Evolutionary conservation across 306 rosid species (phyloP).

Genomic region (Mimosa bimucronata): DNA sequence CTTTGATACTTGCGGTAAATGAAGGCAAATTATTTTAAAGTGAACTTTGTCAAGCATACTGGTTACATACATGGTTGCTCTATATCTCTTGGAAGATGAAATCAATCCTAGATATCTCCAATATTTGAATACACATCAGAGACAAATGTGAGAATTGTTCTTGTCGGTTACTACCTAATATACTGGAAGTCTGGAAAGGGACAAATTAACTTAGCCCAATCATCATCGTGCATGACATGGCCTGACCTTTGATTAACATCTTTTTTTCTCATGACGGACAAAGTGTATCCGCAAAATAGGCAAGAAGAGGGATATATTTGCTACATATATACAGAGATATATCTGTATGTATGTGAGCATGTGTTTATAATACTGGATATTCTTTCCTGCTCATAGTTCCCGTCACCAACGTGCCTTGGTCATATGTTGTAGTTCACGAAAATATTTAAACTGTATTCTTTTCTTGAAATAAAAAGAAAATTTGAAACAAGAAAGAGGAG

Average conservation of each 20-base stretch:
- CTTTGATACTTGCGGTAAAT: constrained; percentile 26
- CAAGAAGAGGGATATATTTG: background rate
- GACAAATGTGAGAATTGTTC: background rate
- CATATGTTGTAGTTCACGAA: background rate
- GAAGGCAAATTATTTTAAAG: background rate
- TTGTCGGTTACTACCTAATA: background rate
- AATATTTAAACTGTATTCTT: too few species aligned
- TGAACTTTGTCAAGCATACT: background rate
- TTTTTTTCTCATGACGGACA: constrained; percentile 13
- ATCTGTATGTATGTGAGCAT: background rate
- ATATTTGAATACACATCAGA: constrained; percentile 24
- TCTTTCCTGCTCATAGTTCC: background rate
- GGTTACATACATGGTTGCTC: background rate
- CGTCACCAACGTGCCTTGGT: background rate
- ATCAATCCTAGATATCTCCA: background rate
- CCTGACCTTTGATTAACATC: background rate
- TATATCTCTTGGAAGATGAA: background rate
- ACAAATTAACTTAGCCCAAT: background rate
- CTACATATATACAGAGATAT: too few species aligned
- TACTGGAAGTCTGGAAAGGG: constrained; percentile 1
- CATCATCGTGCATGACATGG: constrained; percentile 2
- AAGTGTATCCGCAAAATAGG: background rate
- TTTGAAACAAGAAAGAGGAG: constrained; percentile 26
- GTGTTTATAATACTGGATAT: background rate
- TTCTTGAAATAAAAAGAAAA: too few species aligned